Conservation (phyloP, 2,329 filamentous ascomycete species). For the Penicillium sp. region DNA sequence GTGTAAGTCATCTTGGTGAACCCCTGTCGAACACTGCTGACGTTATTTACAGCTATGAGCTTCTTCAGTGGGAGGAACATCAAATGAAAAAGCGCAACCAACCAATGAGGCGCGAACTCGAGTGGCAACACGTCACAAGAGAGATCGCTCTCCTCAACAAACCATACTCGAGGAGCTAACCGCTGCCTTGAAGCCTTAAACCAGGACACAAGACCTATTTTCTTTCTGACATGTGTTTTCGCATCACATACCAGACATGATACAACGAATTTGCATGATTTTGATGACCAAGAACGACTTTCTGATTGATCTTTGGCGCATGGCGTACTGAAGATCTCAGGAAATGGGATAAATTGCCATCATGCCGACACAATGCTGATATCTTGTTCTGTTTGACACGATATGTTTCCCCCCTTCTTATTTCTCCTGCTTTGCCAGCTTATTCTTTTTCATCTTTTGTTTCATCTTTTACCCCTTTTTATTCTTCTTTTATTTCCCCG, state of each 20-base stretch:
- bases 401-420: neutral
- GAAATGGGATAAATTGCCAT: constrained; percentile 9
- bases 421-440: neutral
- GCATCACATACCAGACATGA: constrained; percentile 1
- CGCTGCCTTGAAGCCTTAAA: neutral
- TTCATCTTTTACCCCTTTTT: constrained; percentile 1
- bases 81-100: constrained; percentile 59
- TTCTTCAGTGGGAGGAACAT: constrained; percentile 91
- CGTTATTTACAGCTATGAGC: constrained; percentile 62
- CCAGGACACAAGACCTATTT: neutral
- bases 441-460: neutral
- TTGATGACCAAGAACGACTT: constrained; percentile 18
- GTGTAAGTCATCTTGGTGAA: constrained; percentile 53
- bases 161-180: constrained; percentile 70
- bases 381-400: neutral
- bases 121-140: constrained; percentile 84
- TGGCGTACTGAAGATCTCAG: constrained; percentile 15
- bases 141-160: constrained; percentile 96
- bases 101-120: constrained; percentile 72
- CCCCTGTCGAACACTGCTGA: constrained; percentile 14
- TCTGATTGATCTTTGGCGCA: constrained; percentile 20
- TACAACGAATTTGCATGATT: constrained; percentile 22
- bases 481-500: constrained; percentile 3
- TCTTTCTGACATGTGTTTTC: constrained; percentile 7
- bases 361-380: constrained; percentile 4